These are phyloP conservation scores for Onygena corvina DNA, from an alignment of 2,329 filamentous ascomycete genomes.

Conservation along the genomic window DNA sequence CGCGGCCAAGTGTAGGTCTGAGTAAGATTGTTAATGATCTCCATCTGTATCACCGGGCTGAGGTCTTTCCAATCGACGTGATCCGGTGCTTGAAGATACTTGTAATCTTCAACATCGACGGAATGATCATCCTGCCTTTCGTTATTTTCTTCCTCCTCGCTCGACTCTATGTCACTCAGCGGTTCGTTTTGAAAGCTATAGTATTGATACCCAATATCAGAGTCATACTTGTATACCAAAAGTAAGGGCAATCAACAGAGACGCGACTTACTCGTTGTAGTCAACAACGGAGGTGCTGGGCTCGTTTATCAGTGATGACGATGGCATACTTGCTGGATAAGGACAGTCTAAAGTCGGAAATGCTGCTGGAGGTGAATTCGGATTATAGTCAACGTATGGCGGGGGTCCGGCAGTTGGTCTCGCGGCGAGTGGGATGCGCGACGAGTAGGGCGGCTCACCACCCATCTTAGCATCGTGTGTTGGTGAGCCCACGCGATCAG, in stretches of 20 bases:
- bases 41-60: slow-evolving; percentile 23
- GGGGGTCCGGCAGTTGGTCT: slow-evolving; percentile 12
- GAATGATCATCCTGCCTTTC: slow-evolving; percentile 5
- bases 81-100: slow-evolving; percentile 7
- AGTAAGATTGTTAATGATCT: slow-evolving; percentile 27
- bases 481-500: neutral
- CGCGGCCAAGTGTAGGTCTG: slow-evolving; percentile 17
- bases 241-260: no score
- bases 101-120: slow-evolving; percentile 9
- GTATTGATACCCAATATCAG: neutral
- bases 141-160: slow-evolving; percentile 10
- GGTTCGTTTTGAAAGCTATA: neutral
- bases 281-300: neutral
- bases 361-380: slow-evolving; percentile 30
- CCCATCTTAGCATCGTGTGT: neutral
- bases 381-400: slow-evolving; percentile 26
- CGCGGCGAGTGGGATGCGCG: slow-evolving; percentile 11
- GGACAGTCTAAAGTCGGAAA: slow-evolving; percentile 30
- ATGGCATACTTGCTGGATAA: neutral
- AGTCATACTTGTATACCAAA: no score
- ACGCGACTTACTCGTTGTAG: neutral
- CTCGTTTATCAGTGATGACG: neutral
- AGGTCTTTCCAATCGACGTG: slow-evolving; percentile 26
- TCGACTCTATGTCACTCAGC: slow-evolving; percentile 10
- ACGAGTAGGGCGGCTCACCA: slow-evolving; percentile 8